These are phyloP conservation scores for Colletotrichum spinosum DNA, from an alignment of 2,329 filamentous ascomycete species.

Conservation along the genomic window DNA sequence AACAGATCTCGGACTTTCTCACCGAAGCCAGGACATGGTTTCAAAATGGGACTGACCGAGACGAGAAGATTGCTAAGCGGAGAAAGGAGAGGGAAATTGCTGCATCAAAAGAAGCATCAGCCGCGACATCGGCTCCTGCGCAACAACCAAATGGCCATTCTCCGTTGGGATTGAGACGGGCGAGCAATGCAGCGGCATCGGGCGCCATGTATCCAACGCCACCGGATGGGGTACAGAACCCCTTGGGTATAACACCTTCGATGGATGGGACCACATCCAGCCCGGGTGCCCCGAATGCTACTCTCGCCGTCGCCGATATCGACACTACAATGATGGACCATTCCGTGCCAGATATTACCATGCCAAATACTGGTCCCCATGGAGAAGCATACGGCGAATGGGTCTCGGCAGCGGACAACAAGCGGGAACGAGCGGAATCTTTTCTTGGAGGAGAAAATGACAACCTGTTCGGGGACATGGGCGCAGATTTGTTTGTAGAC, in stretches of 20 bases:
- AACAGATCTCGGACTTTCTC: constrained; percentile 62
- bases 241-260: constrained; percentile 64
- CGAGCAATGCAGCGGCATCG: constrained; percentile 57
- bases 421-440: constrained; percentile 56
- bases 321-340: constrained; percentile 47
- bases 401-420: constrained; percentile 57
- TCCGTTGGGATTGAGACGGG: constrained; percentile 61
- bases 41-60: constrained; percentile 55
- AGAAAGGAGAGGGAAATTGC: constrained; percentile 62
- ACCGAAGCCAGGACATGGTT: constrained; percentile 63
- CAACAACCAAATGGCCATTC: constrained; percentile 62
- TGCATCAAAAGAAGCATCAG: constrained; percentile 55
- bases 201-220: constrained; percentile 78
- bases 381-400: constrained; percentile 49
- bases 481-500: constrained; percentile 78
- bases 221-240: constrained; percentile 71
- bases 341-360: constrained; percentile 42
- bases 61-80: constrained; percentile 59
- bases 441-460: constrained; percentile 62
- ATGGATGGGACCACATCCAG: constrained; percentile 68
- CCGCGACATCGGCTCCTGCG: constrained; percentile 51
- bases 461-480: constrained; percentile 76
- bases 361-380: constrained; percentile 42
- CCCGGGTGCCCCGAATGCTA: constrained; percentile 58
- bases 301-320: constrained; percentile 44